Evolutionary conservation across 805 yeast genomes (phyloP).

Genomic region (Monosporozyma yasuniensis): DNA sequence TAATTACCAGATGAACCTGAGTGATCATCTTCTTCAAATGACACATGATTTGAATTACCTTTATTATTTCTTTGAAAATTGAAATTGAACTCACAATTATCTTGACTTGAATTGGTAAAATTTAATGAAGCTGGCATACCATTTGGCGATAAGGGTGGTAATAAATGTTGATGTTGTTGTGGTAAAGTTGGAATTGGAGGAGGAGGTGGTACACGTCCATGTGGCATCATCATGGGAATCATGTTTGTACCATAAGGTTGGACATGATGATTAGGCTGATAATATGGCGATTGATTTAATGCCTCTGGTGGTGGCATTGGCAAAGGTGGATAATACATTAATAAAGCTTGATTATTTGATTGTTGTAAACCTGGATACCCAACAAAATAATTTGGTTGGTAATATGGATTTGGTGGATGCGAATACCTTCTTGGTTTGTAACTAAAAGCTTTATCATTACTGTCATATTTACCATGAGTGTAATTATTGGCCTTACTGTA

Average conservation of each 20-base stretch:
- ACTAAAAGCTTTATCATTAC: not conserved
- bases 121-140: not conserved
- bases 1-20: not conserved
- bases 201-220: not conserved
- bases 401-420: conserved; percentile 17
- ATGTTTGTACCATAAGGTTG: not conserved
- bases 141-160: not conserved
- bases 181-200: no score
- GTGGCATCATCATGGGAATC: not conserved
- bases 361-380: conserved; percentile 14
- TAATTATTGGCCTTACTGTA: conserved; percentile 7
- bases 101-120: not conserved
- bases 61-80: not conserved
- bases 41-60: not conserved
- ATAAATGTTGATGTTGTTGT: no score
- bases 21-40: not conserved
- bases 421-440: not conserved
- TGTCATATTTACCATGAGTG: not conserved
- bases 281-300: not conserved
- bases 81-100: not conserved
- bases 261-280: not conserved
- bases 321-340: conserved; percentile 28
- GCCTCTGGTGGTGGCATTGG: conserved; percentile 5
- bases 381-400: conserved; percentile 22
- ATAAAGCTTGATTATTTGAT: conserved; percentile 17